Evolutionary conservation across 176 grass and related monocot genomes (phyloP), one percentile per base, ranked within the genome.

Genomic region (Oryza longistaminata): DNA sequence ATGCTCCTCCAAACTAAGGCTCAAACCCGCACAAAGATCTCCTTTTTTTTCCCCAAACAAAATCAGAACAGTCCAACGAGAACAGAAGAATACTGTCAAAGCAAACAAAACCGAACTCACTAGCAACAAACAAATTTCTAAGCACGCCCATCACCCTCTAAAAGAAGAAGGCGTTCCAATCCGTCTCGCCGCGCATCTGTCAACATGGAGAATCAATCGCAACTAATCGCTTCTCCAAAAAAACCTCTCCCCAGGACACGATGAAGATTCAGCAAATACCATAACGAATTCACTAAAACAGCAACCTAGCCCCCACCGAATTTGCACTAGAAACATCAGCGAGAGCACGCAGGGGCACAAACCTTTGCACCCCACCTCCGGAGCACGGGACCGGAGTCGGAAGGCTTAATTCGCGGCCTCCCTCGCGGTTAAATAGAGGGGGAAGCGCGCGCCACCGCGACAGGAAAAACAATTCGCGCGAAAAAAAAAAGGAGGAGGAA

Each of bases 341-440:
- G n/a, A 34, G 16, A 62, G 12, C 11, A 80, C 31, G 35, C 26
- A 19, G 17, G 39, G 4, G 26, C 35, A 53, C 66, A 67, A 70
- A 81, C 78, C 77, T 75, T 75, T 16, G 16, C 16, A 68, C 39
- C 27, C 14, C 15, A 1, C 60, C 76, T 75, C 82, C 70, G 14
- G 70, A 49, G 1, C 50, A 81, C 70, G 22, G 21, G 16, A 67
- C 26, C 64, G 39, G 27, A 46, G 87, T 7, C 73, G 76, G 82
- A 89, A 89, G 70, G 70, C 44, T 85, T 60, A 64, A 39, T 15
- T 48, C 48, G 87, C 21, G 68, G 64, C 37, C 37, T 37, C 2
- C 1, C 13, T 0, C 11, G 27, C 4, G 1, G 3, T 74, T 89
- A 89, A 81, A 81, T 85, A 84, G 10, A 0, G 2, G 0, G 7